A percentile compares a stretch with the other conserved stretches of the same genome.
Conservation (phyloP, 2,329 filamentous ascomycete species). For the Fusarium anguioides region DNA sequence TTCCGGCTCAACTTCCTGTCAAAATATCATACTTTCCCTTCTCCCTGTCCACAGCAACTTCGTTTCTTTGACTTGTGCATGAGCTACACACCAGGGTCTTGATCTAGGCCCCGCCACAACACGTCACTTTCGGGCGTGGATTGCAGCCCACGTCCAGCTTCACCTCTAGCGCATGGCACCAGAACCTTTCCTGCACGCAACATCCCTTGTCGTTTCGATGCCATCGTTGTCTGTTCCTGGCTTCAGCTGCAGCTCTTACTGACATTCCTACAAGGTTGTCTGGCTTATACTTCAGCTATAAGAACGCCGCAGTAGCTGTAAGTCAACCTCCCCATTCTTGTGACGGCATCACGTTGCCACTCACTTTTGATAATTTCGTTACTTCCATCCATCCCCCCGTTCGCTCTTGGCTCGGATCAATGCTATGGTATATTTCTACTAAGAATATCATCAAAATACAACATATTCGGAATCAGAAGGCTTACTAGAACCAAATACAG, state of each 20-base stretch:
- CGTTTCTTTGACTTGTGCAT: conserved; percentile 27
- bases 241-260: conserved; percentile 29
- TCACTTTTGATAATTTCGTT: conserved; percentile 3
- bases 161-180: conserved; percentile 33
- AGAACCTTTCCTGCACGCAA: conserved; percentile 35
- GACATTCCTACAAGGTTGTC: conserved; percentile 28
- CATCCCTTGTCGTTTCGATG: conserved; percentile 34
- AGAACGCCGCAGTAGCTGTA: conserved; percentile 37
- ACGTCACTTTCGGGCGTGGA: conserved; percentile 45
- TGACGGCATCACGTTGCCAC: conserved; percentile 18
- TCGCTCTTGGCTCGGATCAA: neutral
- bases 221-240: conserved; percentile 12
- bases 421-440: neutral
- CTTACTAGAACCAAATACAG: conserved; percentile 72
- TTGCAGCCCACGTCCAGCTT: conserved; percentile 43
- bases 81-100: conserved; percentile 31
- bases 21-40: conserved; percentile 4
- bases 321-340: conserved; percentile 18
- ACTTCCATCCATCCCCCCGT: neutral
- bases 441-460: neutral
- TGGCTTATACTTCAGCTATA: conserved; percentile 13
- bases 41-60: conserved; percentile 4
- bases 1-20: neutral
- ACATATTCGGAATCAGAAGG: conserved; percentile 59
- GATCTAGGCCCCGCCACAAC: conserved; percentile 44